Conservation (phyloP, 2,329 filamentous ascomycete genomes). For the Thermoascus crustaceus region DNA sequence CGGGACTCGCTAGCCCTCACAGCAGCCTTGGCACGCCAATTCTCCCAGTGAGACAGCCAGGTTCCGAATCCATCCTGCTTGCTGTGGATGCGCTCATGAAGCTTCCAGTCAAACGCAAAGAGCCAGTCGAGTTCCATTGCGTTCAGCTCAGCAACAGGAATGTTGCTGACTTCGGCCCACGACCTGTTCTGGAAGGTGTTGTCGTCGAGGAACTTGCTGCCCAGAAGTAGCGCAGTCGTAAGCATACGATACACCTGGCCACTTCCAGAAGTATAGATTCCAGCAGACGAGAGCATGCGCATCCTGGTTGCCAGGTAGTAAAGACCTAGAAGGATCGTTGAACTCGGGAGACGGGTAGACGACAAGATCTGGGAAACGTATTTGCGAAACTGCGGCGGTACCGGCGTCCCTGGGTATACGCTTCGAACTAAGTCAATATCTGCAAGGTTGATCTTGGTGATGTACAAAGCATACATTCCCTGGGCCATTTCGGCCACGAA, state of each 20-base stretch:
- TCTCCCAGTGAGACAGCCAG: constrained; percentile 60
- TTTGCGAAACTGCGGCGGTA: constrained; percentile 73
- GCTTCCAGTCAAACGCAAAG: constrained; percentile 68
- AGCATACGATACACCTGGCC: constrained; percentile 81
- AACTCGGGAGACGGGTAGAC: constrained; percentile 80
- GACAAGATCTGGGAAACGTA: constrained; percentile 87
- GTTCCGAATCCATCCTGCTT: constrained; percentile 59
- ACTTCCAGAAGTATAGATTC: constrained; percentile 48
- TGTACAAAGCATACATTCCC: constrained; percentile 57
- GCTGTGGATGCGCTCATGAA: constrained; percentile 76
- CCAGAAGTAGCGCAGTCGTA: constrained; percentile 74
- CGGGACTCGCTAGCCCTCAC: constrained; percentile 39
- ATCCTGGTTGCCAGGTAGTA: constrained; percentile 81
- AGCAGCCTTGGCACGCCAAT: constrained; percentile 48
- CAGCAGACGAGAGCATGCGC: constrained; percentile 57
- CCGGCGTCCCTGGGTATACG: constrained; percentile 53
- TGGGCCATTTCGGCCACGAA: constrained; percentile 87
- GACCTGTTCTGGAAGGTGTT: constrained; percentile 97
- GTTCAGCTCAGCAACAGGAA: constrained; percentile 76
- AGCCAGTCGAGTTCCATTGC: constrained; percentile 83
- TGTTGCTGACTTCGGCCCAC: constrained; percentile 91
- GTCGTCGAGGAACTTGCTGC: constrained; percentile 93
- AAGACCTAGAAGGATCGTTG: constrained; percentile 82
- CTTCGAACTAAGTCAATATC: constrained; percentile 57
- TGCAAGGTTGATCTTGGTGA: constrained; percentile 48